Conservation (phyloP, 805 yeast species). For the Pichia scutulata region DNA sequence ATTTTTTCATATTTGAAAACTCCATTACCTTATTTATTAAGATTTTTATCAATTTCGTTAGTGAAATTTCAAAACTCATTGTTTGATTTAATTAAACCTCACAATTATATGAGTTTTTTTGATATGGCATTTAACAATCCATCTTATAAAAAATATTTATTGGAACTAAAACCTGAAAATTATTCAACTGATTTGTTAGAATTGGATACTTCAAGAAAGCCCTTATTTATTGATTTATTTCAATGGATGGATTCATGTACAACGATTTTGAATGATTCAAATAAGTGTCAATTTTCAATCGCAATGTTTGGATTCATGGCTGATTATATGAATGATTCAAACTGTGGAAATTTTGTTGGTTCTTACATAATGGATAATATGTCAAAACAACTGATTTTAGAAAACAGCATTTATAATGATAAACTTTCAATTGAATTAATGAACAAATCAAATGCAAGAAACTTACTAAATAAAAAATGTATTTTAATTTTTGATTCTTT, state of each 20-base stretch:
- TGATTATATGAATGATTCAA: slow-evolving; percentile 21
- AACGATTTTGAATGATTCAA: slow-evolving; percentile 36
- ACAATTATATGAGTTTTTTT: slow-evolving; percentile 45
- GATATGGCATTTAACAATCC: slow-evolving; percentile 56
- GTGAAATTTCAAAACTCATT: slow-evolving; percentile 35
- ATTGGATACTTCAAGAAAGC: slow-evolving; percentile 11
- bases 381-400: slow-evolving; percentile 14
- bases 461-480: slow-evolving; percentile 38
- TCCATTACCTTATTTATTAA: slow-evolving; percentile 50
- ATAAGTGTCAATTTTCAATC: slow-evolving; percentile 45
- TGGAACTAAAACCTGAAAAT: slow-evolving; percentile 10
- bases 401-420: slow-evolving; percentile 15
- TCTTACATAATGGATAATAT: slow-evolving; percentile 21
- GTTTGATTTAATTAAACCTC: slow-evolving; percentile 51
- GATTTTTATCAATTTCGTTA: slow-evolving; percentile 41
- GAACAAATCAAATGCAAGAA: slow-evolving; percentile 40
- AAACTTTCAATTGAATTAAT: slow-evolving; percentile 27
- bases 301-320: slow-evolving; percentile 43
- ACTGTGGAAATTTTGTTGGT: slow-evolving; percentile 21
- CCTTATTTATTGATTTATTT: slow-evolving; percentile 36
- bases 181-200: slow-evolving; percentile 1
- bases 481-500: slow-evolving; percentile 25
- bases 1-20: slow-evolving; percentile 40
- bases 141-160: slow-evolving; percentile 33
- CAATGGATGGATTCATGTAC: slow-evolving; percentile 47